phyloP scores from a whole-genome alignment of 2,329 filamentous ascomycete genomes.

The Teratosphaeria epicoccoides region DNA sequence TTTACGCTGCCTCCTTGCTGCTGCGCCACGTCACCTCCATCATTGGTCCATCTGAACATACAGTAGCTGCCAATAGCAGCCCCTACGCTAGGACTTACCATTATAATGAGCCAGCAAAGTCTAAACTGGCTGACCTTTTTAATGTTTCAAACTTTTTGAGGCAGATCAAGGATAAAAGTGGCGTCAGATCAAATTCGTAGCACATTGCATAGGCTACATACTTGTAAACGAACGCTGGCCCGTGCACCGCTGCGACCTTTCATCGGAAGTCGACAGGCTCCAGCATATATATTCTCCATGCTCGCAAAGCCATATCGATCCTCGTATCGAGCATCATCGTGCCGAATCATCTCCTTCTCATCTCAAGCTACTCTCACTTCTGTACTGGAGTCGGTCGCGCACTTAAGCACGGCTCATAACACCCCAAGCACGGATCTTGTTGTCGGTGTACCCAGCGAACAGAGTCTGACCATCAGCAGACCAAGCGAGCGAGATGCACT shows the following conservation, averaged over 20 bases:
- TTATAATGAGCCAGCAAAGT: background rate
- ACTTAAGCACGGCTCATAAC: conserved; percentile 72
- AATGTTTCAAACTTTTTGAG: background rate
- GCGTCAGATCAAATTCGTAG: background rate
- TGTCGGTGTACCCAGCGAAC: conserved; percentile 99
- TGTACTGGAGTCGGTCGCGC: conserved; percentile 1
- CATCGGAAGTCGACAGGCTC: conserved; percentile 22
- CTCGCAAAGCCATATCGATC: conserved; percentile 17
- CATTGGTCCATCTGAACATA: background rate
- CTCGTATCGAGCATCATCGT: conserved; percentile 30
- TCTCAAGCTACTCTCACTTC: background rate
- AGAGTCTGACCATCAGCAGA: conserved; percentile 96
- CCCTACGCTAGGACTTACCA: background rate
- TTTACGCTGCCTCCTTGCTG: too few species aligned
- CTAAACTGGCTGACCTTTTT: too few species aligned
- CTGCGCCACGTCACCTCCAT: background rate
- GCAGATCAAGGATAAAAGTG: background rate
- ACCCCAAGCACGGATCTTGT: conserved; percentile 96
- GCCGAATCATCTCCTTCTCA: conserved; percentile 12
- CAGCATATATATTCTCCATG: conserved; percentile 10
- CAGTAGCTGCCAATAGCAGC: background rate
- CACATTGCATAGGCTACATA: background rate
- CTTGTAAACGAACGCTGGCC: conserved; percentile 10
- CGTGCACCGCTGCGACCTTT: conserved; percentile 27
- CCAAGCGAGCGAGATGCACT: conserved; percentile 97